Percentiles rank a stretch among this genome's conserved stretches.
Conservation (phyloP, 192 early-diverging fungal genomes). For the Coemansia sp. region DNA sequence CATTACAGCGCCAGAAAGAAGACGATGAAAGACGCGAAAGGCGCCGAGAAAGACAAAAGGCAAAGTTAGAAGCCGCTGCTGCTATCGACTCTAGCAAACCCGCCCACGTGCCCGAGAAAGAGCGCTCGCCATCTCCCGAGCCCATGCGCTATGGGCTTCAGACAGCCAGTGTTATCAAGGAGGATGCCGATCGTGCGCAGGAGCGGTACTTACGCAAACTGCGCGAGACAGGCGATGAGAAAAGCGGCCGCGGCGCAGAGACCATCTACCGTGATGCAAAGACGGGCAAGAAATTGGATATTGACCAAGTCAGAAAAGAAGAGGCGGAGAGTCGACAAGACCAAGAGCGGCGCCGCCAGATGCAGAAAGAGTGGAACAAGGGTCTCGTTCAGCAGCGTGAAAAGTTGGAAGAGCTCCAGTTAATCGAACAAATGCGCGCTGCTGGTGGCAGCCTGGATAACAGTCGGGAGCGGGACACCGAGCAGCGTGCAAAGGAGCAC, state of each 20-base stretch:
- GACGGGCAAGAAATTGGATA: slow-evolving; percentile 58
- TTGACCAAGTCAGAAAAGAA: slow-evolving; percentile 51
- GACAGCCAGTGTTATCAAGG: slow-evolving; percentile 36
- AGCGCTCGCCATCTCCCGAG: slow-evolving; percentile 9
- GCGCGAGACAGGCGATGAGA: slow-evolving; percentile 16
- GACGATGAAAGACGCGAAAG: slow-evolving; percentile 14
- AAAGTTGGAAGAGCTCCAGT: slow-evolving; percentile 26
- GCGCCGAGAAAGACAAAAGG: slow-evolving; percentile 6
- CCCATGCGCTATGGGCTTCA: slow-evolving; percentile 44
- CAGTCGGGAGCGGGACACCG: slow-evolving; percentile 52
- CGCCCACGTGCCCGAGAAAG: background rate
- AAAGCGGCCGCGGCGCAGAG: slow-evolving; percentile 39
- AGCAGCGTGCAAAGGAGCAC: slow-evolving; percentile 54
- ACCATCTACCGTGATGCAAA: slow-evolving; percentile 68
- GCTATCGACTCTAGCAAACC: background rate
- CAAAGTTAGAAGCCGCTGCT: slow-evolving; percentile 11
- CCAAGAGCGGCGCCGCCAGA: slow-evolving; percentile 39
- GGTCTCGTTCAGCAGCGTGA: slow-evolving; percentile 63
- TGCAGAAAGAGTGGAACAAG: slow-evolving; percentile 61
- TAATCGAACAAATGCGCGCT: slow-evolving; percentile 33
- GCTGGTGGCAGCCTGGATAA: slow-evolving; percentile 55
- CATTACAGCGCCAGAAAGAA: slow-evolving; percentile 17
- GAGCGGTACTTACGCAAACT: slow-evolving; percentile 37
- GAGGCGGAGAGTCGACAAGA: slow-evolving; percentile 34
- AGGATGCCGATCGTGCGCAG: slow-evolving; percentile 28